Base-by-base conservation (phyloP, 2,329 filamentous ascomycete genomes). In the Decorospora gaudefroyi region DNA sequence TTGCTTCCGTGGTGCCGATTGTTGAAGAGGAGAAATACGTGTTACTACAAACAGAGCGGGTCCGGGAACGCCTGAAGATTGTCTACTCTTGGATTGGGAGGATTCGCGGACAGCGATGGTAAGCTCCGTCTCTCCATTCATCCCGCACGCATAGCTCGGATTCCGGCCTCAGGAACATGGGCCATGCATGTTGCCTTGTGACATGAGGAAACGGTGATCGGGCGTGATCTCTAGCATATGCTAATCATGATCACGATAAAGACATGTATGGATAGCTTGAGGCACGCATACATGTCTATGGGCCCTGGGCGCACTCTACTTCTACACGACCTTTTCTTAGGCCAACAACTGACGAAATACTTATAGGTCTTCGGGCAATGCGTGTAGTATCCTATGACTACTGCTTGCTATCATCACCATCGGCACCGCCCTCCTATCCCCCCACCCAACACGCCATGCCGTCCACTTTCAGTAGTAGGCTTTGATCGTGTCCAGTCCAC, bases 1-100 rank as follows among this genome's bases (percentile, higher is more conserved):
- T 96, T 55, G 90, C 87, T 7, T 88, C 83, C 61, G 84, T 93
- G 13, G 71, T 95, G 9, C 90, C 90, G 0, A 83, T 93, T 25
- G 79, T 81, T 10, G 87, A 93, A 17, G 74, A 83, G 18, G 86
- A 93, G 59, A 95, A 92, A 65, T 95, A 95, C 56, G 77, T 80
- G 9, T 73, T 96, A 13, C 72, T 96, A 10, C 77, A 77, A 9
- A 87, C 86, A 4, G 84, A 78, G 3, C 92, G 87, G 55, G 89
- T 95, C 4, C 78, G 91, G 47, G 84, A 90, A 61, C 77, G 91
- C 43, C 71, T 96, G 42, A 95, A 95, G 74, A 86, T 95, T 35
- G 89, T 88, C 49, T 88, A 86, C 36, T 74, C 74, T 27, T 96
- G 90, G 90, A 86, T 92, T 49, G 73, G 81, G 44, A 80, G 86